Evolutionary conservation across 225 moss, liverwort and hornwort species (phyloP), one percentile per base, ranked within the genome.

Genomic region (Ulota crispa): DNA sequence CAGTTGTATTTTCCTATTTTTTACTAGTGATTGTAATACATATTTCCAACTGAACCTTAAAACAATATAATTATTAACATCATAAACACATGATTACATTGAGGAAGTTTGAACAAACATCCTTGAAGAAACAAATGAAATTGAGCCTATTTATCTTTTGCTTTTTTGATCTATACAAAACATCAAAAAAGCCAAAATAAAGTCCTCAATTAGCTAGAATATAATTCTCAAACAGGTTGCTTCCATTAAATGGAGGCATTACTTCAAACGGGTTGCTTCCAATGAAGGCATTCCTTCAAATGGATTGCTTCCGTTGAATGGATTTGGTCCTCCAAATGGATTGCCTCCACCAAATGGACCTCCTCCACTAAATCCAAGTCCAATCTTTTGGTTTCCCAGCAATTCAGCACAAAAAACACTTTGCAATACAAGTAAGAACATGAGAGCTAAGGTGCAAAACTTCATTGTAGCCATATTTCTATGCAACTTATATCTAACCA

Each of bases 381-480:
- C 68, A 59, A 1, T 14, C 2, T 70, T 78, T 27, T 12, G 19
- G 27, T 27, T 78, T 78, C 7, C 27, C 39, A 39, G 2, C 24
- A 37, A 18, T 55, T 78, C 8, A 13, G 4, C 34, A 10, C 0
- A 67, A 67, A 67, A 20, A 70, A 19, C 2, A 6, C 0, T 60
- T 47, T 47, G 24, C 4, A 61, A 7, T 45, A 11, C 70, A 79
- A 32, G 45, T 2, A 70, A 60, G 2, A 61, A 19, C 0, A 24
- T 7, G 0, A 7, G 19, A 19, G 4, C 34, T 31, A 70, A 18
- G 7, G 10, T 12, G 0, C 11, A 16, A 61, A 47, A 7, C 6
- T 0, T 79, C 70, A 70, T 70, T 70, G 23, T 60, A 16, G 70
- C n/a, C 60, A 79, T 79, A 2, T 18, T 79, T 60, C 2, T 32